Base-by-base conservation (phyloP, 768 basidiomycete genomes). In the Pleurotus ostreatus region DNA sequence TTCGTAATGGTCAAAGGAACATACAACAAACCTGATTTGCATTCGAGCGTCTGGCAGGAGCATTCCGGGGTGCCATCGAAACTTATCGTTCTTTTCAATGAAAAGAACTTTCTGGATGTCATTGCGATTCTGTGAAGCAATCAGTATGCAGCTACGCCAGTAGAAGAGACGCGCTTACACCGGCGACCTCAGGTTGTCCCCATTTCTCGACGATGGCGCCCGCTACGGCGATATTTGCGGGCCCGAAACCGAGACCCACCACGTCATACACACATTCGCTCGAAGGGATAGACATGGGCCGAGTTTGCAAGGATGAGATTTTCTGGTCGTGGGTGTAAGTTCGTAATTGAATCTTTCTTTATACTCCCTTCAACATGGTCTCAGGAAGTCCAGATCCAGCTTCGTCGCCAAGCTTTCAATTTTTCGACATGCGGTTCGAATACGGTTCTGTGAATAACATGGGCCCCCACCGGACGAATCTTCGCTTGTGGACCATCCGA, bases 61-160 rank as follows among this genome's bases (percentile, higher is more conserved):
- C 79, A 82, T 81, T 11, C 77, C 79, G 20, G 79, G 79, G 62
- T 83, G 81, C 81, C 81, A 82, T 54, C 68, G 70, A 62, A 82
- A 82, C 54, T 68, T 62, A 1, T 67, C 60, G 38, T 81, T 73
- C 61, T 71, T 77, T 65, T 82, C 81, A 40, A 82, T 70, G 66
- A 81, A 82, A 49, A 78, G 69, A 9, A 70, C 61, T 20, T 71
- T 63, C 63, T 64, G 59, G 56, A 73, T 49, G 56, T 58, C 30
- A 8, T 34, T 34, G 30, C 2, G 30, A 34, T 3, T 34, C 30
- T 34, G 51, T 60, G 57, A 46, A 57, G 56, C 2, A 56, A 48
- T n/a, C 53, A 41, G 56, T 65, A 55, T 11, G 39, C 49, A 34
- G 30, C 11, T 34, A 34, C 30, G 9, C 30, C 8, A 34, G 8